Evolutionary conservation across 305 asterid species (phyloP), one percentile per base, ranked within the genome.

Genomic region (Plantago coronopus): DNA sequence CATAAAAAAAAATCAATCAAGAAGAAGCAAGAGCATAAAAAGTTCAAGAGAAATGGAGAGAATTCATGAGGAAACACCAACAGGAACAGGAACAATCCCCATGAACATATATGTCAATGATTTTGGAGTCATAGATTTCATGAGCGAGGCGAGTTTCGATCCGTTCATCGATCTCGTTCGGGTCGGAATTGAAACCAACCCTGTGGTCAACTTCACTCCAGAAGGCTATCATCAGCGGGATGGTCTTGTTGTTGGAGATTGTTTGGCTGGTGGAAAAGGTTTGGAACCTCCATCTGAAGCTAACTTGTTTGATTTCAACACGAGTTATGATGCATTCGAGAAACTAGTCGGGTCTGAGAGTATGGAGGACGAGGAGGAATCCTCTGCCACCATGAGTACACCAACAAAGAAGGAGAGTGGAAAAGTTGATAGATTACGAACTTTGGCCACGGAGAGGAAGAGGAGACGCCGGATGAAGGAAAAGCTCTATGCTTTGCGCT

Each of bases 381-480:
- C 79, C 17, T 77, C 83, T 1, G 82, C 73, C 46, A 72, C 81
- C 17, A 17, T 47, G 13, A 31, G 2, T 1, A 44, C 65, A 17
- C 44, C 50, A 17, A 61, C 19, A 37, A 73, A 42, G 57, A 72
- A 47, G 69, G 66, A 17, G 29, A 50, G 57, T 17, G 57, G 44
- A 4, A 87, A 77, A 74, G 31, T 20, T 0, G 95, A 88, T 61
- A 72, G 96, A 47, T 80, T 94, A 2, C 70, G 82, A 70, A 83
- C 94, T 19, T 67, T 88, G 72, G 66, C 82, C 25, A 81, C 94
- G 0, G 98, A 88, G 75, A 65, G 87, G 65, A 78, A 68, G 64
- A 79, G 98, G 80, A 81, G 96, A 74, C 76, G 87, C 20, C 65
- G 84, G n/a, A 88, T 91, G 98, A 88, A 85, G 83, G 98, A 88